Evolutionary conservation across 306 rosid species (phyloP).

Genomic region (Castanopsis chinensis): DNA sequence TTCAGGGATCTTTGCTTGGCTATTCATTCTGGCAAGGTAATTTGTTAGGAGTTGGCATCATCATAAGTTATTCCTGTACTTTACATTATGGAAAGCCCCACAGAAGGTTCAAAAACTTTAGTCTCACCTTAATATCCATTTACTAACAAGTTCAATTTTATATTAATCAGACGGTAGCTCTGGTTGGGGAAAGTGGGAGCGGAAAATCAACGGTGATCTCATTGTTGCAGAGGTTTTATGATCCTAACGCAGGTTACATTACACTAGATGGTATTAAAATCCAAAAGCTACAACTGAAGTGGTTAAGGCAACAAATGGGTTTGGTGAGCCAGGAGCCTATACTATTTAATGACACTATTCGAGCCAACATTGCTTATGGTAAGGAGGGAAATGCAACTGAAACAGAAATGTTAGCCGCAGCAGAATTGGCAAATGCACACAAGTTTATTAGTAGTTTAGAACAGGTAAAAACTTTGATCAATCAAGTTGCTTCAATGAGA

Average conservation of each 20-base stretch:
- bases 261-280: slow-evolving; percentile 62
- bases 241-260: slow-evolving; percentile 63
- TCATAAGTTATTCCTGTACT: neutral
- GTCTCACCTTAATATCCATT: neutral
- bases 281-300: slow-evolving; percentile 54
- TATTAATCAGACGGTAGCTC: slow-evolving; percentile 64
- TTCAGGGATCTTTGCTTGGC: slow-evolving; percentile 59
- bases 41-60: neutral
- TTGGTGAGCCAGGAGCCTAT: slow-evolving; percentile 81
- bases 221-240: slow-evolving; percentile 68
- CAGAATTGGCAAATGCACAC: slow-evolving; percentile 74
- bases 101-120: neutral
- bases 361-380: slow-evolving; percentile 69
- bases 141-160: slow-evolving; percentile 18
- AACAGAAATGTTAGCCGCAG: slow-evolving; percentile 63
- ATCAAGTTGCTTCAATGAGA: neutral
- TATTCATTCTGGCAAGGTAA: slow-evolving; percentile 69
- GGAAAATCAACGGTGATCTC: slow-evolving; percentile 83
- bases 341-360: slow-evolving; percentile 70
- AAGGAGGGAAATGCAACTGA: slow-evolving; percentile 56
- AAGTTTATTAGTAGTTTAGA: slow-evolving; percentile 64
- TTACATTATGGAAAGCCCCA: neutral
- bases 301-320: slow-evolving; percentile 82
- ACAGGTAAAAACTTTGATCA: slow-evolving; percentile 34
- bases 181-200: slow-evolving; percentile 87